These are phyloP conservation scores for Anethum foeniculum DNA, from an alignment of 140 eudicot species.

Conservation along the genomic window DNA sequence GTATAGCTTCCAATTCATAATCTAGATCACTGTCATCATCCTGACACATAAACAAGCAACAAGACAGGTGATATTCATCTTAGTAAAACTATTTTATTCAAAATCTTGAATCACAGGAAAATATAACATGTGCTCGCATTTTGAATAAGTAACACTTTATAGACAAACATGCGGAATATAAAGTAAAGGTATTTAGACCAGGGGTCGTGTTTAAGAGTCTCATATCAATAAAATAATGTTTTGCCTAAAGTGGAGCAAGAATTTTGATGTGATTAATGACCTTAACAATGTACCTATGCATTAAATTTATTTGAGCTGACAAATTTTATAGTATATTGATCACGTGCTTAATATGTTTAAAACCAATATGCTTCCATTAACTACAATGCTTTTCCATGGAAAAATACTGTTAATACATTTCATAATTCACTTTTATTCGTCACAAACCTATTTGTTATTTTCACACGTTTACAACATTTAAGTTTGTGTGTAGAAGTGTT, in stretches of 20 bases:
- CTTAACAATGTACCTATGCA: neutral
- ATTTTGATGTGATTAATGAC: neutral
- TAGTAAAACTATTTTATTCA: neutral
- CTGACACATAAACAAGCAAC: conserved; percentile 23
- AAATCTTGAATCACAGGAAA: neutral
- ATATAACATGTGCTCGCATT: neutral
- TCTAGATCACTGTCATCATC: conserved; percentile 95
- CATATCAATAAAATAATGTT: neutral
- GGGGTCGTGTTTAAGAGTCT: neutral
- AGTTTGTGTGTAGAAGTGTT: neutral
- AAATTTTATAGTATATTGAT: neutral
- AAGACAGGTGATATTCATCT: neutral
- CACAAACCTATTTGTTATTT: neutral
- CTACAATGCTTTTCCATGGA: neutral
- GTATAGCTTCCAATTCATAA: conserved; percentile 69
- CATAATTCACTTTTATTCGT: neutral
- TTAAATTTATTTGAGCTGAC: neutral
- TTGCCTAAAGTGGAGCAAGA: neutral
- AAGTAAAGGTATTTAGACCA: neutral
- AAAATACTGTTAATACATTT: neutral
- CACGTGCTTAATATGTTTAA: neutral
- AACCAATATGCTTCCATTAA: neutral
- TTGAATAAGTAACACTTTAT: neutral
- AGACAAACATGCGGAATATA: neutral
- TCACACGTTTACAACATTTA: neutral